A percentile compares a stretch with the other conserved stretches of the same genome.
phyloP scores from a whole-genome alignment of 192 early-diverging fungal species.

The Backusella mclennaniae region DNA sequence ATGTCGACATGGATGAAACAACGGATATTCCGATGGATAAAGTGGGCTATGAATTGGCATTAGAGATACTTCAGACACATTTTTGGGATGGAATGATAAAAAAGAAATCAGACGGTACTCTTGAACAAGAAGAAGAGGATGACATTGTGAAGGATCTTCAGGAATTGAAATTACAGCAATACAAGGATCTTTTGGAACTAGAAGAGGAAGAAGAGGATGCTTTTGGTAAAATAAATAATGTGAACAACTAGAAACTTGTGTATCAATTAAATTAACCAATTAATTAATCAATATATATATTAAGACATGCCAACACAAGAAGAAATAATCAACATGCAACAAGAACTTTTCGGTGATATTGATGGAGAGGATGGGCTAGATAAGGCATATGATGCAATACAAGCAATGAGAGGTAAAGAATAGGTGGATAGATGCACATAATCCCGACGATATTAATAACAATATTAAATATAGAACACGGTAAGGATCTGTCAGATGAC shows the following conservation, averaged over 20 bases:
- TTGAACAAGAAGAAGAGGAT: neutral
- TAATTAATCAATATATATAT: neutral
- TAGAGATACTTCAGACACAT: slow-evolving; percentile 62
- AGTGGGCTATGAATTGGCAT: slow-evolving; percentile 52
- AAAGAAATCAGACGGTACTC: slow-evolving; percentile 14
- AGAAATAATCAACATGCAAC: slow-evolving; percentile 44
- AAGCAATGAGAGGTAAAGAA: slow-evolving; percentile 49
- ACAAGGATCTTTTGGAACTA: slow-evolving; percentile 1
- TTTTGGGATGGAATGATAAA: slow-evolving; percentile 65
- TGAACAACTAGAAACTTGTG: neutral
- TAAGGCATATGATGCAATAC: slow-evolving; percentile 43
- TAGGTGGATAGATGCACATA: neutral
- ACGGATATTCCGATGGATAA: slow-evolving; percentile 23
- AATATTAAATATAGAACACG: slow-evolving; percentile 38
- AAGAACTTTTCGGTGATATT: slow-evolving; percentile 45
- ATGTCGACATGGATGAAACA: slow-evolving; percentile 50
- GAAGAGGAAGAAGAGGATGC: slow-evolving; percentile 18
- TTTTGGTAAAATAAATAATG: slow-evolving; percentile 5
- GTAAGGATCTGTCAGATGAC: slow-evolving; percentile 49
- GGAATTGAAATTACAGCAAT: neutral
- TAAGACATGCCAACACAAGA: slow-evolving; percentile 32
- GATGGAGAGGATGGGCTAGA: slow-evolving; percentile 54
- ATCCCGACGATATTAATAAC: neutral
- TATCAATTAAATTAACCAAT: neutral
- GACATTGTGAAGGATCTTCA: slow-evolving; percentile 2